Base-by-base conservation (phyloP, 495 filamentous ascomycete genomes). In the Neurospora sp. region DNA sequence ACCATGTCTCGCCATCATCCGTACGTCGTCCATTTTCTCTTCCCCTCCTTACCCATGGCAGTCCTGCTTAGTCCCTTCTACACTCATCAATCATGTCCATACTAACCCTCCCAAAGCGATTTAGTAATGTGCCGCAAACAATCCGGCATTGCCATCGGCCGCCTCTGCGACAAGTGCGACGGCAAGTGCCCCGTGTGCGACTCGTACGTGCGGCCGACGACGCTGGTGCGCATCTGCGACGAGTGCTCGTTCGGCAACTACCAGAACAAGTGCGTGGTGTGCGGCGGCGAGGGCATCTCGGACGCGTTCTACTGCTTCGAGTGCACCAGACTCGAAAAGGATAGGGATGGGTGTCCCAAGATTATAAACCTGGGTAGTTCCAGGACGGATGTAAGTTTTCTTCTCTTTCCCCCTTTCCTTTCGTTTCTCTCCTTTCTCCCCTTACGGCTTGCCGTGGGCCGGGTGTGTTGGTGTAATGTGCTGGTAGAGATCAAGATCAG, bases 221-320 rank as follows among this genome's bases (percentile, higher is more conserved):
- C 96, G 7, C 91, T 98, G 40, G 95, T 97, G 71, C 92, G 95
- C 75, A 98, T 99, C 84, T 99, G 96, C 86, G 96, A 99, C 84
- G 96, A 99, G 84, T 99, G 96, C 86, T 92, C 92, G 79, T 99
- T 99, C 82, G 96, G 96, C 78, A 99, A 99, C 85, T 99, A 98
- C 85, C 96, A 98, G 86, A 99, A 99, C 84, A 99, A 99, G 81
- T 99, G 96, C 80, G 93, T 98, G 37, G 96, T 99, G 35, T 99
- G 96, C 82, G 96, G 96, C 83, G 96, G 96, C 75, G 96, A 99
- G 85, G 96, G 96, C 18, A 99, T 99, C 81, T 95, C 92, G 44
- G 96, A 99, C 81, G 96, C 96, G n/a, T 98, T 99, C 84, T 99
- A 99, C 85, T 99, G 96, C 87, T 98, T 97, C 80, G 96, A 99